These are phyloP conservation scores for Phytophthora agathidicida DNA, from an alignment of 352 stramenopile species.

Conservation along the genomic window DNA sequence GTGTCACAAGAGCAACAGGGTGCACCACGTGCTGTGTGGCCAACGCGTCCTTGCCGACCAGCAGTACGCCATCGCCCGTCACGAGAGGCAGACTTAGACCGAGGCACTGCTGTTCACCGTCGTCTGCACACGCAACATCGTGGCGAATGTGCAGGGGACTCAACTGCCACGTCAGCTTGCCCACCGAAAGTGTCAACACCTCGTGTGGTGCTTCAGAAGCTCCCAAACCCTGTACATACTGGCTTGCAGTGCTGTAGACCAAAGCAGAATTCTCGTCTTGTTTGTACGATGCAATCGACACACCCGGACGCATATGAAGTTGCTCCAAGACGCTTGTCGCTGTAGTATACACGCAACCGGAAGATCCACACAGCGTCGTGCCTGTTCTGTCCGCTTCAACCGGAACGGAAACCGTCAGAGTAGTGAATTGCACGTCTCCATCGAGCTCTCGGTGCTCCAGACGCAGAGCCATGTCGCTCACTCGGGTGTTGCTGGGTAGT, in stretches of 20 bases:
- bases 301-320: slow-evolving; percentile 17
- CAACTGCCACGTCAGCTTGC: slow-evolving; percentile 47
- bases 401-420: slow-evolving; percentile 26
- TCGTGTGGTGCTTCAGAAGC: slow-evolving; percentile 24
- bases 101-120: slow-evolving; percentile 29
- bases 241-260: slow-evolving; percentile 31
- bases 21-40: slow-evolving; percentile 15
- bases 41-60: slow-evolving; percentile 41
- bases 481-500: slow-evolving; percentile 4
- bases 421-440: slow-evolving; percentile 32
- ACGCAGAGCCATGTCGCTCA: slow-evolving; percentile 23
- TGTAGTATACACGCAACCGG: slow-evolving; percentile 33
- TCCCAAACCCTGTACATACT: slow-evolving; percentile 13
- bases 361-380: slow-evolving; percentile 22
- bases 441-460: slow-evolving; percentile 17
- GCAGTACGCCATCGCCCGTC: slow-evolving; percentile 21
- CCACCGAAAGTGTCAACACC: slow-evolving; percentile 44
- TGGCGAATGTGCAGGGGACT: slow-evolving; percentile 34
- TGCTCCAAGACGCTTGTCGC: slow-evolving; percentile 24
- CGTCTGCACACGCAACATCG: slow-evolving; percentile 26
- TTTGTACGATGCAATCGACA: slow-evolving; percentile 31
- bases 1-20: slow-evolving; percentile 22
- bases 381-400: slow-evolving; percentile 14
- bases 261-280: slow-evolving; percentile 23
- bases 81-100: slow-evolving; percentile 45